phyloP scores from a whole-genome alignment of 305 asterid species.

The Solanum hybrid region DNA sequence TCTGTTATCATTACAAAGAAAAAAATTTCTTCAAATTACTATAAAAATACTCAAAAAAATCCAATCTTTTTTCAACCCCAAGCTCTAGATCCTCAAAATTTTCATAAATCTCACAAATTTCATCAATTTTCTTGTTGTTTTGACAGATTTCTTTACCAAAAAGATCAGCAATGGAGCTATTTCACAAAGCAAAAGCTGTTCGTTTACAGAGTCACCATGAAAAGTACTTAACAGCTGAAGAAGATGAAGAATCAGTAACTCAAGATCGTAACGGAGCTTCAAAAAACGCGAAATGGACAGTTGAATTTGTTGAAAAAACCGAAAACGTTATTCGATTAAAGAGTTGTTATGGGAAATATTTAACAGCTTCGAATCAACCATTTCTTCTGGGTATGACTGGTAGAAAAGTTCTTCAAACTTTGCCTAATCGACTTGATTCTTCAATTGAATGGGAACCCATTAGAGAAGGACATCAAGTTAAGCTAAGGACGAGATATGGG shows the following conservation, averaged over 20 bases:
- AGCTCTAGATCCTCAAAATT: neutral
- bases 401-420: slow-evolving; percentile 11
- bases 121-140: neutral
- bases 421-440: slow-evolving; percentile 41
- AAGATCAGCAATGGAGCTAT: slow-evolving; percentile 14
- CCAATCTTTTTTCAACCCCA: neutral
- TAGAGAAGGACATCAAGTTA: slow-evolving; percentile 33
- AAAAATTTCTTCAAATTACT: neutral
- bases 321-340: slow-evolving; percentile 14
- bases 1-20: no score
- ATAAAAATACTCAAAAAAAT: neutral
- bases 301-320: neutral
- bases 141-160: neutral
- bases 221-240: slow-evolving; percentile 20
- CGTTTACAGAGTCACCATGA: slow-evolving; percentile 15
- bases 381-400: slow-evolving; percentile 22
- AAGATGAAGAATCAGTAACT: slow-evolving; percentile 19
- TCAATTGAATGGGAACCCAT: slow-evolving; percentile 75
- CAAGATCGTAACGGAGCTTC: slow-evolving; percentile 19
- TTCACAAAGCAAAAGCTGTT: slow-evolving; percentile 13
- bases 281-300: slow-evolving; percentile 14
- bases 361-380: slow-evolving; percentile 20
- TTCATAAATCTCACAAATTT: neutral
- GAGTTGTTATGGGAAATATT: slow-evolving; percentile 15
- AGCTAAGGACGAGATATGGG: slow-evolving; percentile 60